These are phyloP conservation scores for Colletotrichum sp. DNA, from an alignment of 2,329 filamentous ascomycete genomes.

Conservation along the genomic window DNA sequence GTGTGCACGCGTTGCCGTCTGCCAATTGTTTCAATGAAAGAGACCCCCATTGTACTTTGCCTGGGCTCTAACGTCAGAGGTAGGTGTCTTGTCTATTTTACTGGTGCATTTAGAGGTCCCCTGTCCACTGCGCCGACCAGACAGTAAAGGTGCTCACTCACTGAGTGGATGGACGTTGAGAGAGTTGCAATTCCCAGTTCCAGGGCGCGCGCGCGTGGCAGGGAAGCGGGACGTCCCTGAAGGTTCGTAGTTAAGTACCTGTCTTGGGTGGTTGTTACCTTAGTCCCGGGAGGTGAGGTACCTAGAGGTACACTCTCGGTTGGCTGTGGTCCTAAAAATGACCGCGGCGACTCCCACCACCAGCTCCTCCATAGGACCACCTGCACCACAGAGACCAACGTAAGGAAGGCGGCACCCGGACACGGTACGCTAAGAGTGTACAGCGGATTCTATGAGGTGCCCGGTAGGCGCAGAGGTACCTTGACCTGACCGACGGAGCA, in stretches of 20 bases:
- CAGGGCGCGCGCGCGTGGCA: background rate
- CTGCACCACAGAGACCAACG: background rate
- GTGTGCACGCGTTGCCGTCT: background rate
- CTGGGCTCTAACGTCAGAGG: background rate
- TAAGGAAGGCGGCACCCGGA: background rate
- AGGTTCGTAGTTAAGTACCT: background rate
- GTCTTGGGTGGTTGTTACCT: background rate
- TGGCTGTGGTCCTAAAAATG: background rate
- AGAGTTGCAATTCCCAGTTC: background rate
- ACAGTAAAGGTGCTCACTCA: background rate
- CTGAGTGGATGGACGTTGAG: background rate
- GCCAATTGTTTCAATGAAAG: background rate
- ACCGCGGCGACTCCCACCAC: background rate
- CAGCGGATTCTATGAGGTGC: background rate
- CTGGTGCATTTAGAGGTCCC: background rate
- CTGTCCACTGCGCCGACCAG: background rate
- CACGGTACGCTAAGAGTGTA: background rate
- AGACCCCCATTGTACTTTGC: background rate
- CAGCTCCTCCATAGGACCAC: background rate
- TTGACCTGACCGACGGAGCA: constrained; percentile 8
- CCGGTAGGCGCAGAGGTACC: background rate
- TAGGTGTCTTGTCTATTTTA: background rate
- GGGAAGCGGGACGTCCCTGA: background rate
- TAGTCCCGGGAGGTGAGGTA: background rate
- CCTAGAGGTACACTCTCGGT: background rate